Conservation (phyloP, 1,139 yeast genomes). For the Yamadazyma epiphylla region DNA sequence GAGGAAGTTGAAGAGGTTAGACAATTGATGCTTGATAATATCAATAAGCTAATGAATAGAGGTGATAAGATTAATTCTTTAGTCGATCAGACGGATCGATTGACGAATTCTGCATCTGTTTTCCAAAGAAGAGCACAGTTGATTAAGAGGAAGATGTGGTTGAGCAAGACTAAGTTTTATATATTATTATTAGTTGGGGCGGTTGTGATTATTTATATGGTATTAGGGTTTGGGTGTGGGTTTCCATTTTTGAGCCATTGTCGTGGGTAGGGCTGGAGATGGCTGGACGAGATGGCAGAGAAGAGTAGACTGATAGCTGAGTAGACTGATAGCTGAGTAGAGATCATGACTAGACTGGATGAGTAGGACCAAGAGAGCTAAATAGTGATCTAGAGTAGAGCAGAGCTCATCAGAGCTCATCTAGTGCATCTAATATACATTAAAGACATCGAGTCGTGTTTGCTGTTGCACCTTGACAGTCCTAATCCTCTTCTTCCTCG, state of each 20-base stretch:
- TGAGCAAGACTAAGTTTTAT: conserved; percentile 47
- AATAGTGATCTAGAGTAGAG: too few species aligned
- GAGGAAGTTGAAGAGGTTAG: conserved; percentile 54
- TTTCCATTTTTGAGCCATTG: conserved; percentile 39
- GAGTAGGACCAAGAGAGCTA: too few species aligned
- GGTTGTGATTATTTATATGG: conserved; percentile 32
- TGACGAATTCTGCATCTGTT: conserved; percentile 64
- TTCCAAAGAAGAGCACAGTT: conserved; percentile 70
- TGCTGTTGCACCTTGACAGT: conserved; percentile 1
- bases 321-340: too few species aligned
- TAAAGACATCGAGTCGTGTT: background rate
- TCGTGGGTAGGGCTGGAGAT: conserved; percentile 3
- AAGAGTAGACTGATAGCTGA: too few species aligned
- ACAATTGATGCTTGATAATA: conserved; percentile 64
- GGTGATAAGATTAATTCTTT: conserved; percentile 75
- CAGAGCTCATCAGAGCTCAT: too few species aligned
- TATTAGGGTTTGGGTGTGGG: conserved; percentile 51
- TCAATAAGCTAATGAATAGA: conserved; percentile 65
- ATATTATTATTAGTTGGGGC: conserved; percentile 26
- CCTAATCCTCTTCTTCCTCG: conserved; percentile 9
- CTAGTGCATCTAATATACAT: conserved; percentile 3
- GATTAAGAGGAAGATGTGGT: conserved; percentile 67
- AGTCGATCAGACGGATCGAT: conserved; percentile 77
- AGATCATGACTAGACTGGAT: too few species aligned
- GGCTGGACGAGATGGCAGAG: too few species aligned